Evolutionary conservation across 2,329 filamentous ascomycete genomes (phyloP), one percentile per base, ranked within the genome.

Genomic region (Penicillium sp.): DNA sequence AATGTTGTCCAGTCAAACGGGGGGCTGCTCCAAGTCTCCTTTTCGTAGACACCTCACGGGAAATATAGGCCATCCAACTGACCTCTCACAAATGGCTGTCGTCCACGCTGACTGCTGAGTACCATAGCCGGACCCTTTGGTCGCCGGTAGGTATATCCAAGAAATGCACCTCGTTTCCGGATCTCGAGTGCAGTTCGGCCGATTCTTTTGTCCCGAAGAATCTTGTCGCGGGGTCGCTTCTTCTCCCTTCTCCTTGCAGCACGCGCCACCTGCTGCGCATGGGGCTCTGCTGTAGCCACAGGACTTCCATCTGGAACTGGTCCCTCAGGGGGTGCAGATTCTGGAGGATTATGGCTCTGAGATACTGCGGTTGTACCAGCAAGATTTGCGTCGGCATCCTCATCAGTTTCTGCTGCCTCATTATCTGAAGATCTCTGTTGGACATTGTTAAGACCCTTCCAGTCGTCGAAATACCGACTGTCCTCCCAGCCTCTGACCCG

Each of bases 401-500:
- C 47, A 3, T 46, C 55, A 2, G 15, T 35, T 3, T 55, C 50
- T 6, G 55, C 52, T 3, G 55, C 57, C 1, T 54, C 49, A 28
- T 50, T 58, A 20, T 53, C 52, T 15, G 42, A 44, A 7, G 49
- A 49, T 3, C 27, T 25, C 1, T 69, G 66, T 2, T 73, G 79
- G 76, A 75, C 78, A 76, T 70, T 57, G 60, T 87, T 83, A 29
- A 80, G 82, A 44, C 92, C 82, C 25, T 88, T 83, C 56, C 89
- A 88, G 9, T 63, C 65, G 50, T 95, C 88, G 64, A 97, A 97
- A 66, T 95, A 97, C 61, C 87, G 88, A 1, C 90, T 93, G 64
- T 91, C 87, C 44, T 87, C 84, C 55, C 78, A 74, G 27, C 76
- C 75, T 33, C 76, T 76, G 23, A 96, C 83, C 8, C 82, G 78